Evolutionary conservation across 1,284 basidiomycete genomes (phyloP).

Genomic region (Heliocybe sulcata): DNA sequence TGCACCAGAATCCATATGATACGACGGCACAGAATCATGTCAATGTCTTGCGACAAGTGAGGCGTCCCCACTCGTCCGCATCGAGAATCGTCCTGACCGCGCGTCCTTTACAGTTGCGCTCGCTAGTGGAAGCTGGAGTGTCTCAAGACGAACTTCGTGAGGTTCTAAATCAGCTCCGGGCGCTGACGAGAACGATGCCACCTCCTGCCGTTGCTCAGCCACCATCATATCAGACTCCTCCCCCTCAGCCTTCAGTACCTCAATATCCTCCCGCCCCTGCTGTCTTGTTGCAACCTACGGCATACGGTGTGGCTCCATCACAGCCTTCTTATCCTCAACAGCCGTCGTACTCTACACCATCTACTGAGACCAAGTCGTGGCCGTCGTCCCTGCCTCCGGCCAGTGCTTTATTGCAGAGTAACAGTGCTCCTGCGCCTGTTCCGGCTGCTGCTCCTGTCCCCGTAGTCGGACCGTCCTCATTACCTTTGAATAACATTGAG

Average conservation of each 20-base stretch:
- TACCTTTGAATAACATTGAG: conserved; percentile 35
- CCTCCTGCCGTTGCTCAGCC: conserved; percentile 16
- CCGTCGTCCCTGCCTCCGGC: conserved; percentile 13
- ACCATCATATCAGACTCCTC: conserved; percentile 16
- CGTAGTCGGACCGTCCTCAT: conserved; percentile 17
- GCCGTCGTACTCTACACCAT: conserved; percentile 9
- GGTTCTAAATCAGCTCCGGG: conserved; percentile 72
- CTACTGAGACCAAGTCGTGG: conserved; percentile 1
- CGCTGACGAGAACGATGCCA: conserved; percentile 45
- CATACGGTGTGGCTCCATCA: conserved; percentile 13
- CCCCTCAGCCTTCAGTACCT: conserved; percentile 13
- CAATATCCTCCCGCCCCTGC: conserved; percentile 20
- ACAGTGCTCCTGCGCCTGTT: conserved; percentile 18
- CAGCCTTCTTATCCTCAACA: conserved; percentile 7
- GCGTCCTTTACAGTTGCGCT: conserved; percentile 49
- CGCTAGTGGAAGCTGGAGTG: conserved; percentile 71
- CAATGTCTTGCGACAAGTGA: conserved; percentile 66
- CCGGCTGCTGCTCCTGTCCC: conserved; percentile 18
- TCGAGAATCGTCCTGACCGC: conserved; percentile 6
- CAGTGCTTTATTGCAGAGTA: conserved; percentile 10
- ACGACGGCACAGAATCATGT: conserved; percentile 56
- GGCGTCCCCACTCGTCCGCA: conserved; percentile 15
- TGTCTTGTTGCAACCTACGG: conserved; percentile 13
- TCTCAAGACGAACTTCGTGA: conserved; percentile 76
- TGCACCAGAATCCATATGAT: conserved; percentile 66